Conservation (phyloP, 2,329 filamentous ascomycete genomes). For the Alternaria solani region DNA sequence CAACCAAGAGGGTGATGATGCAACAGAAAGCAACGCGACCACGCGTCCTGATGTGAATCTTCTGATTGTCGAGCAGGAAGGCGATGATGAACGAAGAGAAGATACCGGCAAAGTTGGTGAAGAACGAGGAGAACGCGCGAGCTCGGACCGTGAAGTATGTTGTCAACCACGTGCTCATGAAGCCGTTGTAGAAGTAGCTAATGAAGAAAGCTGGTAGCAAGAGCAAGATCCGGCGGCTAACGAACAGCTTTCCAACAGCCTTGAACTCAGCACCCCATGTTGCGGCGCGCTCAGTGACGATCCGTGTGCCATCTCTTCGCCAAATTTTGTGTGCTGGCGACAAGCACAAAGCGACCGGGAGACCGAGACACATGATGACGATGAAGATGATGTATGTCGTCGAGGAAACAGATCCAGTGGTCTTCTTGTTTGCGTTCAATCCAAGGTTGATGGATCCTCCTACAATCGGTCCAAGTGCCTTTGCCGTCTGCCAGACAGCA, state of each 20-base stretch:
- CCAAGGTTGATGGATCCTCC: conserved; percentile 62
- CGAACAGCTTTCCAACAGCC: conserved; percentile 40
- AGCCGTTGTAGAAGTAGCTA: conserved; percentile 52
- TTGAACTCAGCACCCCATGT: conserved; percentile 41
- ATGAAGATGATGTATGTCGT: conserved; percentile 58
- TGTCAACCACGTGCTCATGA: conserved; percentile 47
- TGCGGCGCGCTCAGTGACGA: conserved; percentile 35
- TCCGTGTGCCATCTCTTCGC: conserved; percentile 53
- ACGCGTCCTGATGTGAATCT: conserved; percentile 45
- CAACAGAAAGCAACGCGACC: conserved; percentile 38
- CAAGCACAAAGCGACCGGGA: conserved; percentile 54
- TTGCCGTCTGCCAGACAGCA: conserved; percentile 48
- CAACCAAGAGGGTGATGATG: conserved; percentile 43
- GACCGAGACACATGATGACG: conserved; percentile 58
- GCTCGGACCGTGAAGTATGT: conserved; percentile 49
- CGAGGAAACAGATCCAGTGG: conserved; percentile 50
- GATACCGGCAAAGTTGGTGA: conserved; percentile 50
- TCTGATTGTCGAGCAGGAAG: conserved; percentile 43
- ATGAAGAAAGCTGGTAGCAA: conserved; percentile 49
- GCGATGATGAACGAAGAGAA: conserved; percentile 49
- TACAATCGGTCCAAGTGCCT: conserved; percentile 53
- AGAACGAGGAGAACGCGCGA: conserved; percentile 47
- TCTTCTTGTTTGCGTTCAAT: conserved; percentile 53
- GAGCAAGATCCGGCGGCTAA: conserved; percentile 43
- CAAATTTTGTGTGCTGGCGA: conserved; percentile 57